Conservation (phyloP, 257 asterid genomes). For the Buddleja alternifolia region DNA sequence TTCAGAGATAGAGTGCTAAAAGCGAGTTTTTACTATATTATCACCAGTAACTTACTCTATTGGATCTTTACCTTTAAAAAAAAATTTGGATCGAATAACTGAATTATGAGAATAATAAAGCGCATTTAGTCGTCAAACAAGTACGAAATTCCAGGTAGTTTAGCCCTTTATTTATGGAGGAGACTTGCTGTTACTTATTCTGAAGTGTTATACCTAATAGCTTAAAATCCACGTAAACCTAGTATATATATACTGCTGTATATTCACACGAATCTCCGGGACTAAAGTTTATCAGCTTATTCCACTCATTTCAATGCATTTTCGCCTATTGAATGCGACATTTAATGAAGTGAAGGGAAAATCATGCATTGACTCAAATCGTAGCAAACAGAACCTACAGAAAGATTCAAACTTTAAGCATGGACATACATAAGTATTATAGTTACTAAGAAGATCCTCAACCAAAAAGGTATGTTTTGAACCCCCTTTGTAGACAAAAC, state of each 20-base stretch:
- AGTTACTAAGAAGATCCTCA: neutral
- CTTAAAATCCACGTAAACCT: neutral
- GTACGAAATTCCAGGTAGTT: neutral
- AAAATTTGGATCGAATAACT: neutral
- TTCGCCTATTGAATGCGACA: neutral
- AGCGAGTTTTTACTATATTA: neutral
- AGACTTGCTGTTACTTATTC: neutral
- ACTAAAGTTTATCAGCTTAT: slow-evolving; percentile 9
- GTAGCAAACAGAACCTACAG: slow-evolving; percentile 6
- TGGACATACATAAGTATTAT: too few species aligned
- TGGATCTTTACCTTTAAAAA: neutral
- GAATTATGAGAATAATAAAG: neutral
- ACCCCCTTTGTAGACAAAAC: slow-evolving; percentile 20
- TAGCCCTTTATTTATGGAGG: neutral
- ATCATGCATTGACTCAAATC: slow-evolving; percentile 12
- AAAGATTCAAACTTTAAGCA: slow-evolving; percentile 24
- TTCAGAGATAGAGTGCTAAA: neutral
- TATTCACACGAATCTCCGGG: neutral
- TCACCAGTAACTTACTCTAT: neutral
- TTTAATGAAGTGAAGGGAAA: neutral
- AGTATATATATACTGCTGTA: neutral
- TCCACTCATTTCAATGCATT: slow-evolving; percentile 3
- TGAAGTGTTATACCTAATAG: neutral
- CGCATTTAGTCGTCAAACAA: neutral
- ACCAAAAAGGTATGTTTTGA: neutral